Base-by-base conservation (phyloP, 805 yeast species). In the Wickerhamomyces xylosicus region DNA sequence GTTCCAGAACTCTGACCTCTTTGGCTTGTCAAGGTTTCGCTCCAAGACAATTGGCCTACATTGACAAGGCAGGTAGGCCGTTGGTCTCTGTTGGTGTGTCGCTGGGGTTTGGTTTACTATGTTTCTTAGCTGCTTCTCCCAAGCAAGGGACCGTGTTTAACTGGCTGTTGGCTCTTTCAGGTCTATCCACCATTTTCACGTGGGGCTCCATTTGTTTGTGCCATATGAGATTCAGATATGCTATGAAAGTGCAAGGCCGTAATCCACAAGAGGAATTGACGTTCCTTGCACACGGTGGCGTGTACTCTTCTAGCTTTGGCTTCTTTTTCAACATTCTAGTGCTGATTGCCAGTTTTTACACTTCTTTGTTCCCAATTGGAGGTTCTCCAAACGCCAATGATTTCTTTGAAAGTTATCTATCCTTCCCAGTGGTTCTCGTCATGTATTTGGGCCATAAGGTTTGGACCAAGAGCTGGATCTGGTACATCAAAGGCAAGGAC, bases 121-220 rank as follows among this genome's bases (percentile, higher is more conserved):
- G 79, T 36, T 79, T 74, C 57, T 63, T 83, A 34, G 73, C 80
- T 32, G 85, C 85, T 5, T 72, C 81, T 32, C 59, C 67, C 9
- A 61, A 69, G 42, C 66, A 77, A 49, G 69, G 68, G 37, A 70
- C 61, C 7, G 79, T 81, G 21, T 85, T 84, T 62, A 66, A 66
- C 47, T 84, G 92, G 92, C 59, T 84, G 58, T 64, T 80, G 50
- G 82, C 89, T n/a, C 58, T 84, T 27, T 77, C 86, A 32, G 89
- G 89, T 44, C 64, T 84, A 46, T 76, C 87, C 1, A 77, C 87
- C n/a, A 66, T 83, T 43, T 75, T 81, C 60, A 78, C 85, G 28
- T 84, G 95, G 95, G 80, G 79, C 37, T 72, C 85, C 6, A 77
- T 83, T 46, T 77, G 81, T 53, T 60, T 72, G 33, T 73, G 79